Evolutionary conservation across 148 eudicot species (phyloP), one percentile per base, ranked within the genome.

Genomic region (Rhododendron molle): DNA sequence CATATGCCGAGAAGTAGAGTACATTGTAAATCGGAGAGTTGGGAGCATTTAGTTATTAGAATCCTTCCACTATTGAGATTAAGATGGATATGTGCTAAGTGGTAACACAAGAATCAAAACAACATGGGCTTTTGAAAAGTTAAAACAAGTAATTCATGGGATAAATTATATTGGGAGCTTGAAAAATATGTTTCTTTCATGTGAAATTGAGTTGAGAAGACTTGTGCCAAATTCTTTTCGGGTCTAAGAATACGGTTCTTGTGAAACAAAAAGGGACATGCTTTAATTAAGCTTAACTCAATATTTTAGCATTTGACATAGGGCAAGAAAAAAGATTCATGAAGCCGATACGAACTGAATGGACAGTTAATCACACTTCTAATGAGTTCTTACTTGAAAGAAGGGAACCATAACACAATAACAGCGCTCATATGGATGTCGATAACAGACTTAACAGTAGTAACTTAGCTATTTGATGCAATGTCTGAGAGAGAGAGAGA

Each of bases 381-480:
- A 83, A 9, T 1, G 38, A n/a, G 16, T 50, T 14, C 65, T 65
- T 4, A 40, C 21, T 50, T 62, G n/a, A 26, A 23, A 54, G n/a
- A 60, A 82, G 21, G 54, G 21, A 32, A 81, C 10, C 69, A 54
- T 60, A 56, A 81, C 18, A 21, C 14, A 36, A 54, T 11, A 36
- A 3, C 11, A 23, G 73, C 38, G 72, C 20, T 81, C 83, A 58
- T 26, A 2, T 13, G 62, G 26, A 9, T 32, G 43, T 15, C 28
- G 65, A 62, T 3, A n/a, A 40, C 26, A 62, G 50, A 52, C 18
- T 52, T 52, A 52, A 50, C 56, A 50, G 65, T 58, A 20, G n/a
- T 20, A 20, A 58, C 65, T 47, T 46, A 86, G 43, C 52, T 87
- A 93, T 92, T 93, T 83, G 93, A 90, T 21, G 69, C 92, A 90